phyloP scores from a whole-genome alignment of 2,329 filamentous ascomycete species.

The Aureobasidium musti region DNA sequence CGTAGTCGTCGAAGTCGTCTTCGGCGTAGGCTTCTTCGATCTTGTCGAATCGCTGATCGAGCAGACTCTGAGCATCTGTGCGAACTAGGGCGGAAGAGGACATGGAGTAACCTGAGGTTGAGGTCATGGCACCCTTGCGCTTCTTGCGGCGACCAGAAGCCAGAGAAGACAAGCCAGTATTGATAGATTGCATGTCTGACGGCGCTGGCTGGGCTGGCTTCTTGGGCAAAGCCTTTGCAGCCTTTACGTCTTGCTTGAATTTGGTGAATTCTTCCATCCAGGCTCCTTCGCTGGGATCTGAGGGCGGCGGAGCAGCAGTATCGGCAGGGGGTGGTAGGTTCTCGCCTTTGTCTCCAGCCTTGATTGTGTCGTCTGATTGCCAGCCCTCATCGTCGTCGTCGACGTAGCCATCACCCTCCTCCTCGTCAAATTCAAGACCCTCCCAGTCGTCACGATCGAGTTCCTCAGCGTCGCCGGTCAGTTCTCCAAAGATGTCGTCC shows the following conservation, averaged over 20 bases:
- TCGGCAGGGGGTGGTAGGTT: slow-evolving; percentile 39
- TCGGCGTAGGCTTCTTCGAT: slow-evolving; percentile 79
- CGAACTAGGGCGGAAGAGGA: slow-evolving; percentile 82
- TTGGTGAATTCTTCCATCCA: slow-evolving; percentile 94
- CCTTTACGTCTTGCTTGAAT: slow-evolving; percentile 67
- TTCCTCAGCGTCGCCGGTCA: slow-evolving; percentile 70
- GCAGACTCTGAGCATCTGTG: slow-evolving; percentile 79
- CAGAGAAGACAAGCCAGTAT: slow-evolving; percentile 69
- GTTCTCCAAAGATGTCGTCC: slow-evolving; percentile 78
- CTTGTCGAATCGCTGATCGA: slow-evolving; percentile 89
- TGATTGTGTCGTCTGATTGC: slow-evolving; percentile 89
- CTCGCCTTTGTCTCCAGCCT: slow-evolving; percentile 52
- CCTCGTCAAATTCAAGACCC: slow-evolving; percentile 51
- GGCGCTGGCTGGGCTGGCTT: slow-evolving; percentile 50
- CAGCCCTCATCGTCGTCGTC: slow-evolving; percentile 72
- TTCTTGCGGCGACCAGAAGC: slow-evolving; percentile 86
- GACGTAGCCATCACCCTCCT: slow-evolving; percentile 32
- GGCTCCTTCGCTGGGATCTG: slow-evolving; percentile 61
- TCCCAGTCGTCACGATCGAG: slow-evolving; percentile 81
- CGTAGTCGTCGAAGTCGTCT: slow-evolving; percentile 46
- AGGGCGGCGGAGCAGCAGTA: slow-evolving; percentile 40
- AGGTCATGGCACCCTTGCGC: slow-evolving; percentile 89
- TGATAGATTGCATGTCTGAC: slow-evolving; percentile 67
- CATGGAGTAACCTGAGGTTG: slow-evolving; percentile 87
- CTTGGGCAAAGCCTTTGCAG: slow-evolving; percentile 42